These are phyloP conservation scores for Linum lewisii DNA, from an alignment of 345 rosid species.

Conservation along the genomic window DNA sequence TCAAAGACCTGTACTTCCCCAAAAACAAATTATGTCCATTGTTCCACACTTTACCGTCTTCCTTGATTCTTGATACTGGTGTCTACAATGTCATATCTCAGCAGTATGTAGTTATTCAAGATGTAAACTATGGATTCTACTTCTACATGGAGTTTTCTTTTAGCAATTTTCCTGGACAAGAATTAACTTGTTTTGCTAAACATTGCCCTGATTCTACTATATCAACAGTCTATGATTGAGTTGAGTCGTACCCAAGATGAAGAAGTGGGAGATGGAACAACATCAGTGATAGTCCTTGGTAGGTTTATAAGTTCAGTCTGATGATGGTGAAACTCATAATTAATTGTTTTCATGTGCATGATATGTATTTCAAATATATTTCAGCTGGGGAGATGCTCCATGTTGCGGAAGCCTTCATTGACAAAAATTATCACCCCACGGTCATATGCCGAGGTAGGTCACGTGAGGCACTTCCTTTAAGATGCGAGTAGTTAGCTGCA, in stretches of 20 bases:
- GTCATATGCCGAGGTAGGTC: slow-evolving; percentile 79
- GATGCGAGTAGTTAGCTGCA: not conserved
- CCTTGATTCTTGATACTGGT: not conserved
- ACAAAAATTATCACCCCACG: slow-evolving; percentile 86
- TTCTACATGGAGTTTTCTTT: not conserved
- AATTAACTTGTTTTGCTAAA: too few species aligned
- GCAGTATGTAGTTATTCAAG: not conserved
- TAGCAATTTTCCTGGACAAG: not conserved
- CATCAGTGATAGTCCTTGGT: slow-evolving; percentile 95
- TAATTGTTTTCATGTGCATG: not conserved
- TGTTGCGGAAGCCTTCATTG: slow-evolving; percentile 88
- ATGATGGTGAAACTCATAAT: not conserved
- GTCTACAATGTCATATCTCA: not conserved
- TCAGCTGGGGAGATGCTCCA: slow-evolving; percentile 99
- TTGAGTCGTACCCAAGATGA: slow-evolving; percentile 93
- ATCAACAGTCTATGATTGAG: slow-evolving; percentile 86
- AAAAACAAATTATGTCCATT: not conserved
- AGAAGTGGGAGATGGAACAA: slow-evolving; percentile 99
- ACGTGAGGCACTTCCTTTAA: not conserved
- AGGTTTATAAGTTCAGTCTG: slow-evolving; percentile 10
- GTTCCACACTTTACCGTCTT: not conserved
- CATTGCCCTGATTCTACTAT: not conserved
- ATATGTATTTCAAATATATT: not conserved
- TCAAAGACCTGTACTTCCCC: not conserved
- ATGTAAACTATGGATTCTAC: not conserved